phyloP scores from a whole-genome alignment of 2,329 filamentous ascomycete genomes.

The Monilinia vaccinii-corymbosi region DNA sequence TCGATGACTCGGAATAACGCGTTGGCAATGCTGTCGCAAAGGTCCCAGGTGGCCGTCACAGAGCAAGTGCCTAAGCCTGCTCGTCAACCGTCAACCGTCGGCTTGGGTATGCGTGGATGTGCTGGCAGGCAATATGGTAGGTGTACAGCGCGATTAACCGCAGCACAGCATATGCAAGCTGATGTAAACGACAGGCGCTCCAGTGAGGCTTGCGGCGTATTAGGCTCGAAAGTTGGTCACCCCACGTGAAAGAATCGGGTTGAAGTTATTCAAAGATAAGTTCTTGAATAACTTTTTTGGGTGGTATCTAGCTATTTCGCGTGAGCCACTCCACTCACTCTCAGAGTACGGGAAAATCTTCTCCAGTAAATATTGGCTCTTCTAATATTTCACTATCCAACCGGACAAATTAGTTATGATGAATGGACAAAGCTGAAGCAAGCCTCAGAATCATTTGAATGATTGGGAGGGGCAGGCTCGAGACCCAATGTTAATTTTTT shows the following conservation, averaged over 20 bases:
- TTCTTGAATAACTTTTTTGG: conserved; percentile 18
- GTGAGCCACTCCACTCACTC: conserved; percentile 25
- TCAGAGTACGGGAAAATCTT: conserved; percentile 16
- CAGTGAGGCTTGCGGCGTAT: conserved; percentile 31
- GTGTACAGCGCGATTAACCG: conserved; percentile 44
- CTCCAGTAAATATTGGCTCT: conserved; percentile 20
- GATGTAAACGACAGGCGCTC: conserved; percentile 36
- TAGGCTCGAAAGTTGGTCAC: conserved; percentile 21
- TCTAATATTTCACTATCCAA: conserved; percentile 23
- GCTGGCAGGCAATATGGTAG: conserved; percentile 45
- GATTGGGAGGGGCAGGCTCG: conserved; percentile 24
- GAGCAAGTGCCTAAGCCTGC: conserved; percentile 24
- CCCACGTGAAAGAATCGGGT: conserved; percentile 27
- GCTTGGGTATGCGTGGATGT: conserved; percentile 49
- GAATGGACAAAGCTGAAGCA: conserved; percentile 20
- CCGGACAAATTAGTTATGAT: conserved; percentile 27
- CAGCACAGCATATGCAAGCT: conserved; percentile 52
- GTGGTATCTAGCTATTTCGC: conserved; percentile 16
- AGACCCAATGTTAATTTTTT: conserved; percentile 19
- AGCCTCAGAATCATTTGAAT: conserved; percentile 14
- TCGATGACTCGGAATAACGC: conserved; percentile 12
- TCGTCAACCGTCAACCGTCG: conserved; percentile 40
- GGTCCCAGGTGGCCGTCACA: conserved; percentile 19
- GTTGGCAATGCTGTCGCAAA: conserved; percentile 20
- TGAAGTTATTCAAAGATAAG: conserved; percentile 14